A percentile compares a stretch with the other conserved stretches of the same genome.
Evolutionary conservation across 1,139 yeast species (phyloP).

Genomic region (Protomyces macrosporus): DNA sequence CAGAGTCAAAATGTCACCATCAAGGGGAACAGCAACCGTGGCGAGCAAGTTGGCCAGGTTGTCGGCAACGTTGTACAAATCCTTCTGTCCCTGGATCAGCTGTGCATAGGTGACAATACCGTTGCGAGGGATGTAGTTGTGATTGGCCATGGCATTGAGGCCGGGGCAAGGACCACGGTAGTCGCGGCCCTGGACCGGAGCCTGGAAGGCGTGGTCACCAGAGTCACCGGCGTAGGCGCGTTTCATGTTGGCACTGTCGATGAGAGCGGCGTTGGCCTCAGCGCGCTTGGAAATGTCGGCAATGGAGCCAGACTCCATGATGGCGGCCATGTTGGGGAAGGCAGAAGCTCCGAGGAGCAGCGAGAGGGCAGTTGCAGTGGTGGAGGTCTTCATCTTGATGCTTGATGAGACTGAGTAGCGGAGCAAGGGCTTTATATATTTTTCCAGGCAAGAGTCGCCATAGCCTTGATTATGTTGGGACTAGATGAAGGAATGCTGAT

Average conservation of each 20-base stretch:
- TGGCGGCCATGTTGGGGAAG: conserved; percentile 21
- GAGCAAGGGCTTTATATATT: not conserved
- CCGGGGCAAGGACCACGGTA: conserved; percentile 26
- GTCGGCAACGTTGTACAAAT: conserved; percentile 14
- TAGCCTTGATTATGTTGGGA: no score
- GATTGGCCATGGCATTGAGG: conserved; percentile 18
- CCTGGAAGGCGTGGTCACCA: conserved; percentile 12
- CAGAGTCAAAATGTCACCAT: conserved; percentile 17
- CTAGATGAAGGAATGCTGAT: no score
- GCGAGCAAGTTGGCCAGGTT: conserved; percentile 16
- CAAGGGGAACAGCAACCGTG: conserved; percentile 17
- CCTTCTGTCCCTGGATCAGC: conserved; percentile 8
- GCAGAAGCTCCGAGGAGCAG: conserved; percentile 10
- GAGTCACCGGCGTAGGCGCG: conserved; percentile 17
- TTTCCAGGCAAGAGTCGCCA: not conserved
- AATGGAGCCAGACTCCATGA: conserved; percentile 2
- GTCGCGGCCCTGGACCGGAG: conserved; percentile 14
- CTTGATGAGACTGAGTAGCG: not conserved
- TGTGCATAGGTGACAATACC: conserved; percentile 21
- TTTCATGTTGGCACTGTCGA: conserved; percentile 2
- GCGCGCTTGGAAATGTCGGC: conserved; percentile 10
- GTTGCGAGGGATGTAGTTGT: conserved; percentile 21
- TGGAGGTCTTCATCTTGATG: not conserved
- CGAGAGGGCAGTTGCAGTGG: not conserved
- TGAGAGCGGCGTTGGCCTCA: not conserved